These are phyloP conservation scores for Aspergillus eucalypticola DNA, from an alignment of 2,329 filamentous ascomycete species.

Conservation along the genomic window DNA sequence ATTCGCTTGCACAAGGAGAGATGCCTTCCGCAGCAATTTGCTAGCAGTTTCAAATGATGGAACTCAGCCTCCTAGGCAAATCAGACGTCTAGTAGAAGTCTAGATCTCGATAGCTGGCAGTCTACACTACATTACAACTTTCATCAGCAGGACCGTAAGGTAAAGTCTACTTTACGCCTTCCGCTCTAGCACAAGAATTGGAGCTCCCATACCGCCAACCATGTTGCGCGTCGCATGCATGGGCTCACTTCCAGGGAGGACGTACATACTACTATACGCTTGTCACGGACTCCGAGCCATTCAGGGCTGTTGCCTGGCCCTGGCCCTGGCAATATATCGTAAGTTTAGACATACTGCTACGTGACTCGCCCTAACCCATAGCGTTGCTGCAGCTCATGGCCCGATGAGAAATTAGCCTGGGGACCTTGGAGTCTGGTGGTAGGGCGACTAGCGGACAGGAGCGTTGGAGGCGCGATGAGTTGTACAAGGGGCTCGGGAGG, in stretches of 20 bases:
- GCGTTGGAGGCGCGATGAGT: background rate
- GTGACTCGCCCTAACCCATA: background rate
- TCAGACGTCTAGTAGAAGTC: no score
- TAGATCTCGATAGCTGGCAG: background rate
- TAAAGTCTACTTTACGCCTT: background rate
- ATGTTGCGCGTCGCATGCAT: background rate
- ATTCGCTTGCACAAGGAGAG: no score
- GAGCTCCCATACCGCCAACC: background rate
- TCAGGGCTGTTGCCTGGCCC: background rate
- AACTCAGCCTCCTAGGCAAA: no score
- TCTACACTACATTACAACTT: background rate
- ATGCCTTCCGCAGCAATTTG: no score
- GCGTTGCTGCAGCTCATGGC: background rate
- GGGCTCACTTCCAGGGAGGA: background rate
- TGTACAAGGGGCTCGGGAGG: background rate
- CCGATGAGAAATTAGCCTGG: background rate
- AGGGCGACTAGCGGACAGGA: background rate
- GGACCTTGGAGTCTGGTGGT: background rate
- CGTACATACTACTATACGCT: background rate
- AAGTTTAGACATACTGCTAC: background rate
- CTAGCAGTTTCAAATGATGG: no score
- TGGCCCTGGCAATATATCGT: background rate
- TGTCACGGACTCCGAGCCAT: background rate
- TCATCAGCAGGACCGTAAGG: background rate
- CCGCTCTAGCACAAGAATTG: background rate